Conservation (phyloP, 2,329 filamentous ascomycete species). For the Monilinia vaccinii-corymbosi region DNA sequence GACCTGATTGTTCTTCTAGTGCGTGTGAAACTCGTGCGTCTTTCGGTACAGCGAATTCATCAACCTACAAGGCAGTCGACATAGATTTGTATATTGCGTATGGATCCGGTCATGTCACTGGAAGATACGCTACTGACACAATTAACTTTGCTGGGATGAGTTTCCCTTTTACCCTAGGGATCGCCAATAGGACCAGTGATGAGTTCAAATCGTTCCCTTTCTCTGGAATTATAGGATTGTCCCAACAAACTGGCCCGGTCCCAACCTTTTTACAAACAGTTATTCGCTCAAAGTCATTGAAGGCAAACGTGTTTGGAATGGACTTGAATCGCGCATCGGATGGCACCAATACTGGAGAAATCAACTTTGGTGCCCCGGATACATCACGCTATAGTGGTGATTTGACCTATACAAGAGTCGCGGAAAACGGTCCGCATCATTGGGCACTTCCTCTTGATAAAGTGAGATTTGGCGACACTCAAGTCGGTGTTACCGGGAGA, state of each 20-base stretch:
- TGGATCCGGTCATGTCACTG: slow-evolving; percentile 66
- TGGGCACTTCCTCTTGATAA: slow-evolving; percentile 69
- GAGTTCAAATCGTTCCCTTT: slow-evolving; percentile 75
- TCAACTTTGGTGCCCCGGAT: slow-evolving; percentile 68
- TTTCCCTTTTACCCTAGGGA: slow-evolving; percentile 58
- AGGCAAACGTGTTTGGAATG: slow-evolving; percentile 61
- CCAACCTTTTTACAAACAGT: slow-evolving; percentile 62
- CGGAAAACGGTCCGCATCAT: slow-evolving; percentile 38
- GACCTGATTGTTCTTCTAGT: slow-evolving; percentile 52
- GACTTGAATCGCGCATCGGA: slow-evolving; percentile 60
- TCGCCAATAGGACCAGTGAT: slow-evolving; percentile 60
- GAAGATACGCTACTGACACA: slow-evolving; percentile 56
- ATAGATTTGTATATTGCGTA: slow-evolving; percentile 61
- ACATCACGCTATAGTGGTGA: slow-evolving; percentile 56
- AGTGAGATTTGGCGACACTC: slow-evolving; percentile 51
- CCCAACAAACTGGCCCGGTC: slow-evolving; percentile 45
- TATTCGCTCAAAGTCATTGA: slow-evolving; percentile 44
- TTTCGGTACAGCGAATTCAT: slow-evolving; percentile 59
- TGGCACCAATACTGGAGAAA: slow-evolving; percentile 59
- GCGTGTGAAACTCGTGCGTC: slow-evolving; percentile 62
- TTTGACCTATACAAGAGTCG: slow-evolving; percentile 54
- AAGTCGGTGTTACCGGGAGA: slow-evolving; percentile 38
- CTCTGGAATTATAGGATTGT: slow-evolving; percentile 78
- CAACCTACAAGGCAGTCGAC: slow-evolving; percentile 44
- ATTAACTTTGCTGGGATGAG: slow-evolving; percentile 57